phyloP scores from a whole-genome alignment of 1,284 basidiomycete genomes.

The Pseudozyma thailandica region DNA sequence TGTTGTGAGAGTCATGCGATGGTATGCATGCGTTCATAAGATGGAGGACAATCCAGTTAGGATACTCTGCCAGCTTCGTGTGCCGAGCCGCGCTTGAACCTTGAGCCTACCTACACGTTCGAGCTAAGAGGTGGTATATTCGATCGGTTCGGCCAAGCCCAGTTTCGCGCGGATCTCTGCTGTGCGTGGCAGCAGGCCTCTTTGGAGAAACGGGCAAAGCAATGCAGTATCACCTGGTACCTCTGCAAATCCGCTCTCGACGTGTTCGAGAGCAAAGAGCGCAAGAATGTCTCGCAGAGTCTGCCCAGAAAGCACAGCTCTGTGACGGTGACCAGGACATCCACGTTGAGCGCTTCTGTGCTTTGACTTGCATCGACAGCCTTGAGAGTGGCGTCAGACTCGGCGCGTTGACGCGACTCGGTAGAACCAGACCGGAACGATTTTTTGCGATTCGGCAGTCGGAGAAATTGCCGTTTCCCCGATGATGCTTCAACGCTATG shows the following conservation, averaged over 20 bases:
- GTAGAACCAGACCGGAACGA: too few relatives aligned
- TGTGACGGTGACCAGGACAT: slow-evolving; percentile 11
- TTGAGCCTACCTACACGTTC: too few relatives aligned
- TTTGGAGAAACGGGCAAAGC: slow-evolving; percentile 11
- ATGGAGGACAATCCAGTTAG: too few relatives aligned
- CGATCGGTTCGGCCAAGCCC: too few relatives aligned
- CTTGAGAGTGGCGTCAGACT: not conserved
- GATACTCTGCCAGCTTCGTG: too few relatives aligned
- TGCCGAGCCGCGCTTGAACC: too few relatives aligned
- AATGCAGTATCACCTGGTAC: slow-evolving; percentile 8
- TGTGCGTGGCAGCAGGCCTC: slow-evolving; percentile 5
- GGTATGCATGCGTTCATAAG: too few relatives aligned
- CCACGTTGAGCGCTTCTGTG: slow-evolving; percentile 6
- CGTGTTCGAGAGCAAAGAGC: slow-evolving; percentile 24
- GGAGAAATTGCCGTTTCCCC: too few relatives aligned
- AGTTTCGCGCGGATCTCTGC: not conserved
- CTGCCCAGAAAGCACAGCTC: slow-evolving; percentile 22
- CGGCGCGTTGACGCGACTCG: too few relatives aligned
- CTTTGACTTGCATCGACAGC: not conserved
- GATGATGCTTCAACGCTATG: not conserved
- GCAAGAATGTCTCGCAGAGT: slow-evolving; percentile 11
- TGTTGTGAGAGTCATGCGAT: too few relatives aligned
- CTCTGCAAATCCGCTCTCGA: slow-evolving; percentile 5
- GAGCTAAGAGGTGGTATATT: too few relatives aligned
- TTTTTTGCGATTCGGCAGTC: too few relatives aligned